Evolutionary conservation across 1,139 yeast genomes (phyloP).

Genomic region (Sugiyamaella neomexicana): DNA sequence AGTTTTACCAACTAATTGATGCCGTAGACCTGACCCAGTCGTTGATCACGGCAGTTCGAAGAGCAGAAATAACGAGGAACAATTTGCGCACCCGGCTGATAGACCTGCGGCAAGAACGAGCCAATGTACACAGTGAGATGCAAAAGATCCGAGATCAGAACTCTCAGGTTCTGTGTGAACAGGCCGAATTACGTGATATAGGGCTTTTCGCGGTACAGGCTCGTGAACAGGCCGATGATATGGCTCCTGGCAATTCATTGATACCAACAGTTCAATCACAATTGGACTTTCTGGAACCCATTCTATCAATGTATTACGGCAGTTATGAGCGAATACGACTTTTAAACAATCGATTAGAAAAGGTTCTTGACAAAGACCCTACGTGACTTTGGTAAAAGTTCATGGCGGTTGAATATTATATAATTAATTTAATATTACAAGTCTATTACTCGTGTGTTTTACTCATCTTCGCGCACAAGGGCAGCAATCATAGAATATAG

Average conservation of each 20-base stretch:
- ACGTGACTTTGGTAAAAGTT: no score
- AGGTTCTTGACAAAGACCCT: background rate
- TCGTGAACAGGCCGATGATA: constrained; percentile 15
- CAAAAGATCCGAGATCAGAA: constrained; percentile 24
- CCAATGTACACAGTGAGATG: constrained; percentile 26
- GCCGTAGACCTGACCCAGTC: constrained; percentile 29
- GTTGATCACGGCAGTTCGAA: constrained; percentile 24
- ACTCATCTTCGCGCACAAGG: constrained; percentile 62
- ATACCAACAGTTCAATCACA: constrained; percentile 13
- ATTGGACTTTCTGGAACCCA: constrained; percentile 21
- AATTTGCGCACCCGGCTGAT: constrained; percentile 27
- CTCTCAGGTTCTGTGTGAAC: constrained; percentile 7
- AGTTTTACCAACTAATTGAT: constrained; percentile 27
- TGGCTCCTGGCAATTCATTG: background rate
- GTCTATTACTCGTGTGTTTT: constrained; percentile 1
- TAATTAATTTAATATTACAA: background rate
- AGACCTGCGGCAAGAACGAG: constrained; percentile 27
- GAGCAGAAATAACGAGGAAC: constrained; percentile 27
- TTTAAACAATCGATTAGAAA: constrained; percentile 11
- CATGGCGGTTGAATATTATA: no score
- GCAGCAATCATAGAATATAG: constrained; percentile 97
- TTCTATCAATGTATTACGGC: constrained; percentile 12
- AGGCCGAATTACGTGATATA: constrained; percentile 21
- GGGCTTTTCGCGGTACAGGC: constrained; percentile 25
- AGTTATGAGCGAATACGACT: constrained; percentile 6